A percentile compares a stretch with the other conserved stretches of the same genome.
These are phyloP conservation scores for Leersia perrieri DNA, from an alignment of 176 grass and related monocot genomes.

Conservation along the genomic window DNA sequence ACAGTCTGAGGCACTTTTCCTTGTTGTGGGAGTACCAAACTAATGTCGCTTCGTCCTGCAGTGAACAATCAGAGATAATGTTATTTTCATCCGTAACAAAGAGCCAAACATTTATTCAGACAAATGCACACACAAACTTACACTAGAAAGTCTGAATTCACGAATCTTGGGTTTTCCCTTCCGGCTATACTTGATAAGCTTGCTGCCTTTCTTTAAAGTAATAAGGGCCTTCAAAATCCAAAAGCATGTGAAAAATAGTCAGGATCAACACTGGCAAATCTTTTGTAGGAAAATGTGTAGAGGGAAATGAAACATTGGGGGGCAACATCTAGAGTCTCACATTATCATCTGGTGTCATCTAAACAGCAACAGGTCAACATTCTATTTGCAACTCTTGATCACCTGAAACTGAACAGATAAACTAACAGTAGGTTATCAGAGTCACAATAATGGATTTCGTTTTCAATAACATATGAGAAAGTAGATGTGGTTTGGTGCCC, in stretches of 20 bases:
- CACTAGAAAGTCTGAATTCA: slow-evolving; percentile 70
- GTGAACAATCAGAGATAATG: not conserved
- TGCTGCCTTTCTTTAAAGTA: slow-evolving; percentile 68
- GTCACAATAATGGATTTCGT: not conserved
- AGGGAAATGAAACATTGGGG: not conserved
- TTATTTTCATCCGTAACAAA: not conserved
- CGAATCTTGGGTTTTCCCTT: slow-evolving; percentile 81
- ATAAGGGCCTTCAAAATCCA: slow-evolving; percentile 45
- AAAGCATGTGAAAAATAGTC: not conserved
- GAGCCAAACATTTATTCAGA: not conserved
- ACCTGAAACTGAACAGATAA: slow-evolving; percentile 26
- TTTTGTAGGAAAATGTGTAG: not conserved
- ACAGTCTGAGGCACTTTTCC: slow-evolving; percentile 70
- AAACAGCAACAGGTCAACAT: slow-evolving; percentile 56
- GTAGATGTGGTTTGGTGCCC: not conserved
- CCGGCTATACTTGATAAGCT: slow-evolving; percentile 69
- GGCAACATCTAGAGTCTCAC: slow-evolving; percentile 15
- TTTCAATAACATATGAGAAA: not conserved
- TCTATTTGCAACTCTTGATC: slow-evolving; percentile 43
- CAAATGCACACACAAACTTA: slow-evolving; percentile 30
- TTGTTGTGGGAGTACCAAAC: slow-evolving; percentile 90
- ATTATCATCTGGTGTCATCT: slow-evolving; percentile 62
- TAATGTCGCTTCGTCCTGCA: slow-evolving; percentile 79
- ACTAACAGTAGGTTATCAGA: not conserved
- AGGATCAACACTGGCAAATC: not conserved